Evolutionary conservation across 495 filamentous ascomycete species (phyloP).

Genomic region (Sabuloglossum arenarium): DNA sequence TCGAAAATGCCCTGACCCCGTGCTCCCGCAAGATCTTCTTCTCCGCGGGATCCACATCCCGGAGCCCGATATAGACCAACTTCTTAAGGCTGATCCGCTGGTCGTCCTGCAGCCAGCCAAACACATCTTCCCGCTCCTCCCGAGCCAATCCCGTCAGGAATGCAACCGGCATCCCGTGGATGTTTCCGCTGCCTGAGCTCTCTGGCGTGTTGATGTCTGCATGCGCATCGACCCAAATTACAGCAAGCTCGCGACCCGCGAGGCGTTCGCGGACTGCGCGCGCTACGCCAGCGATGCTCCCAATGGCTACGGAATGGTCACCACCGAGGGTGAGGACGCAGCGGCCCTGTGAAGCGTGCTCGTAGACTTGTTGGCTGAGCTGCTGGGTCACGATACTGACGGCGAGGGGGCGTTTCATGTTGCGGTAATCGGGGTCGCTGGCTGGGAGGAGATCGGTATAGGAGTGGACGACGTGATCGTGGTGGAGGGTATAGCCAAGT

Average conservation of each 20-base stretch:
- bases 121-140: constrained; percentile 48
- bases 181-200: constrained; percentile 72
- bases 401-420: constrained; percentile 82
- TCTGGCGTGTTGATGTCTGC: constrained; percentile 95
- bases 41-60: constrained; percentile 82
- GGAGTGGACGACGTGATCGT: constrained; percentile 64
- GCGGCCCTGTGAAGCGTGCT: constrained; percentile 64
- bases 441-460: constrained; percentile 59
- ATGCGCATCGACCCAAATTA: constrained; percentile 98
- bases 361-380: constrained; percentile 70
- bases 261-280: constrained; percentile 70
- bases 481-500: constrained; percentile 68
- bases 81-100: constrained; percentile 52
- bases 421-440: constrained; percentile 54
- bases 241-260: constrained; percentile 52
- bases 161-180: constrained; percentile 95
- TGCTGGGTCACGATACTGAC: constrained; percentile 72
- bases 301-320: constrained; percentile 93
- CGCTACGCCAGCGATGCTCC: constrained; percentile 65
- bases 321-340: constrained; percentile 86
- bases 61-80: constrained; percentile 89
- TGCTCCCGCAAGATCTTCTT: constrained; percentile 77
- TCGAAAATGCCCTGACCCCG: constrained; percentile 86
- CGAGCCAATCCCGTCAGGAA: constrained; percentile 71
- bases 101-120: constrained; percentile 66